Conservation (phyloP, 805 yeast genomes). For the Saturnispora silvae region DNA sequence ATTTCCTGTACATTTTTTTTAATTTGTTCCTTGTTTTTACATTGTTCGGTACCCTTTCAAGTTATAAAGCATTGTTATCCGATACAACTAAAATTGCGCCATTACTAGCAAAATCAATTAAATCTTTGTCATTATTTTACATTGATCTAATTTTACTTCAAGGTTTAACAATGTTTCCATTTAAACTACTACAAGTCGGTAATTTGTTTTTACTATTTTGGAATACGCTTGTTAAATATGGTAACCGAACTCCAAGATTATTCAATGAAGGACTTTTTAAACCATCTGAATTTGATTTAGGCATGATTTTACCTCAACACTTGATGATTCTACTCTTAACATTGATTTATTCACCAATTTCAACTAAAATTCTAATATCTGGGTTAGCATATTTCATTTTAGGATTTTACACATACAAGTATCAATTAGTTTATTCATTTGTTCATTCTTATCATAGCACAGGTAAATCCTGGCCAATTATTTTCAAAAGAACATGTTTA, state of each 20-base stretch:
- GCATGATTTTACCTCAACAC: slow-evolving; percentile 53
- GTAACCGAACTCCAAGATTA: slow-evolving; percentile 39
- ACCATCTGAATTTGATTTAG: slow-evolving; percentile 52
- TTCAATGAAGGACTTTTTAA: slow-evolving; percentile 42
- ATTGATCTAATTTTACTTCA: slow-evolving; percentile 58
- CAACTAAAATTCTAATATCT: slow-evolving; percentile 48
- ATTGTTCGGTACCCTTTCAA: slow-evolving; percentile 51
- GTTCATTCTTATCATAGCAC: slow-evolving; percentile 59
- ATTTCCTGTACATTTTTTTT: slow-evolving; percentile 50
- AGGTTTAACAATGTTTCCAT: slow-evolving; percentile 57
- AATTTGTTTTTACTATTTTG: slow-evolving; percentile 38
- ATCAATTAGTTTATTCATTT: slow-evolving; percentile 49
- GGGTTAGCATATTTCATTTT: slow-evolving; percentile 46
- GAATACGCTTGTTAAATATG: slow-evolving; percentile 27
- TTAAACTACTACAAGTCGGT: slow-evolving; percentile 43
- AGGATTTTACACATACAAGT: slow-evolving; percentile 52
- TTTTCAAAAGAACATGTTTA: slow-evolving; percentile 42
- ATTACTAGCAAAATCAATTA: slow-evolving; percentile 42
- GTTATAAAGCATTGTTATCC: slow-evolving; percentile 44
- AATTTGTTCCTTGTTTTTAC: slow-evolving; percentile 53
- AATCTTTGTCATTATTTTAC: slow-evolving; percentile 42
- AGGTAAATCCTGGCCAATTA: slow-evolving; percentile 59
- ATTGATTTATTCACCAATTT: slow-evolving; percentile 48
- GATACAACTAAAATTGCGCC: slow-evolving; percentile 52
- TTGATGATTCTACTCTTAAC: slow-evolving; percentile 48